phyloP scores from a whole-genome alignment of 2,329 filamentous ascomycete species.

The Neurospora crassa region DNA sequence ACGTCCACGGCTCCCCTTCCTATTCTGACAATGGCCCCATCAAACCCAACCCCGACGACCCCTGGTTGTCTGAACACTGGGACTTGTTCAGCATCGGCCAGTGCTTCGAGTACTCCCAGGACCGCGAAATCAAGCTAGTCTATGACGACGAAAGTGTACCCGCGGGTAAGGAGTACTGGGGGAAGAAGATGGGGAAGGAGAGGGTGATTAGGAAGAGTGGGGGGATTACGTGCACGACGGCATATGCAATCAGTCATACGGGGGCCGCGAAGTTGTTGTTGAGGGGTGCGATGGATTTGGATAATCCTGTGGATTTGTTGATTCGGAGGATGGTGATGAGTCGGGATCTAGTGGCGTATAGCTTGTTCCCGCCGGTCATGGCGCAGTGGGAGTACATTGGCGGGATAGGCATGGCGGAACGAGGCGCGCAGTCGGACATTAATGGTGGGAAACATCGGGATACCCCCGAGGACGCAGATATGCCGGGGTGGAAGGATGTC shows the following conservation, averaged over 20 bases:
- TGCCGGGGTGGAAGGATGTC: slow-evolving; percentile 11
- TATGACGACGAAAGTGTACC: slow-evolving; percentile 14
- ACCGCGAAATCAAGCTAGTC: slow-evolving; percentile 5
- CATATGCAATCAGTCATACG: slow-evolving; percentile 19
- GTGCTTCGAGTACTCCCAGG: slow-evolving; percentile 15
- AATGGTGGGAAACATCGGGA: slow-evolving; percentile 12
- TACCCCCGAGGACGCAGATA: slow-evolving; percentile 3
- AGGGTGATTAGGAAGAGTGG: slow-evolving; percentile 18
- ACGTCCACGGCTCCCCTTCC: too few relatives aligned
- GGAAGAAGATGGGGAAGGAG: slow-evolving; percentile 12
- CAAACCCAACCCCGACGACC: slow-evolving; percentile 11
- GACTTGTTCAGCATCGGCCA: slow-evolving; percentile 18
- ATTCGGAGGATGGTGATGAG: slow-evolving; percentile 16
- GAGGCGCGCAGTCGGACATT: slow-evolving; percentile 18
- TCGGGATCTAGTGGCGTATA: slow-evolving; percentile 17
- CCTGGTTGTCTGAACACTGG: slow-evolving; percentile 17
- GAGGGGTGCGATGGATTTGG: slow-evolving; percentile 15
- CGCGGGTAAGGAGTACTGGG: slow-evolving; percentile 10
- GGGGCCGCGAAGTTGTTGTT: slow-evolving; percentile 22
- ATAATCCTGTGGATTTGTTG: slow-evolving; percentile 20
- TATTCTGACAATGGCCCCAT: neutral
- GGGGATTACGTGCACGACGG: slow-evolving; percentile 19
- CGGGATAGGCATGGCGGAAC: slow-evolving; percentile 16
- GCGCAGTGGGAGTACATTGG: slow-evolving; percentile 19
- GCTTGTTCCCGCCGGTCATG: slow-evolving; percentile 17